Evolutionary conservation across 2,329 filamentous ascomycete species (phyloP), one percentile per base, ranked within the genome.

Genomic region (Aspergillus pseudoviridinutans): DNA sequence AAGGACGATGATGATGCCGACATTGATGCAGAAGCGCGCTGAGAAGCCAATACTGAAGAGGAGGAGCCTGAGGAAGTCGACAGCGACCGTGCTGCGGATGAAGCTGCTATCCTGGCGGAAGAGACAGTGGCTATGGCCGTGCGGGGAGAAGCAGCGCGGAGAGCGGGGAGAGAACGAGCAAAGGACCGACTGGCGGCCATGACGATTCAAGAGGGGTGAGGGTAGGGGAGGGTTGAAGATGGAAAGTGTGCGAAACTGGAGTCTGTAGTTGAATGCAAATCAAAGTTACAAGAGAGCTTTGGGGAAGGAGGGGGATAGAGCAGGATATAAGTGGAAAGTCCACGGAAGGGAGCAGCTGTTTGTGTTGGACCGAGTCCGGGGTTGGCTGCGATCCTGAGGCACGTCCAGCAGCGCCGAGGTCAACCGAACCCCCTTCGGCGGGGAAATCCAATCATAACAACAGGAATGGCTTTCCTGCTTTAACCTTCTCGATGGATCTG

Each of bases 161-260:
- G 71, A 66, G 73, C 65, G 68, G 74, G 73, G 67, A 76, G 64
- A 56, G 71, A 71, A 53, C 69, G 67, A 58, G 68, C 62, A 59
- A 74, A 57, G 50, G 72, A 74, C 65, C 71, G 72, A 63, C 71
- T 66, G 64, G 73, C 70, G 63, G 72, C 72, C 73, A 75, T 75
- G 51, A 53, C 71, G 64, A 53, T 58, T 38, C 47, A 20, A 8
- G 24, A 46, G 38, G 44, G 28, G 41, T 35, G 42, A 44, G 24
- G 35, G 51, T 44, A 41, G 10, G 41, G 20, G 41, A 46, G 20
- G 10, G 28, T 27, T 6, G 27, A 24, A 41, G 10, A 55, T 50
- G 28, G 49, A 51, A 53, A 35, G 35, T n/a, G 29, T 29, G 17
- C 20, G 27, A 55, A 27, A 53, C 35, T 46, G 38, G 22, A 51